Evolutionary conservation across 2,329 filamentous ascomycete species (phyloP).

Genomic region (Aspergillus proliferans): DNA sequence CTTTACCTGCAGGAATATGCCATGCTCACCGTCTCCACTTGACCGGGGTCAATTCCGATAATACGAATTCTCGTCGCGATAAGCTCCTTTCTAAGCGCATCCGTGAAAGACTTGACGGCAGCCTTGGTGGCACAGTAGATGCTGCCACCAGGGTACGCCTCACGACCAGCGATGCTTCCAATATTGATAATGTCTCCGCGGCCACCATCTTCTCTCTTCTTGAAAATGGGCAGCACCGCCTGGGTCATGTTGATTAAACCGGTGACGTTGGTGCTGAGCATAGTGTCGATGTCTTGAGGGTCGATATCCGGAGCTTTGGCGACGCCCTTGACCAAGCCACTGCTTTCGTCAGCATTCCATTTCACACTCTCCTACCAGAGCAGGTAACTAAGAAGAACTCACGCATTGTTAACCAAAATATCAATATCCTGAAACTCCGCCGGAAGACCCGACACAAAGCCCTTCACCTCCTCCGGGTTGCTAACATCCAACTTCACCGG

Average conservation of each 20-base stretch:
- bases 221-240: conserved; percentile 76
- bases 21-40: conserved; percentile 70
- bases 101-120: conserved; percentile 77
- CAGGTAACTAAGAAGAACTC: conserved; percentile 53
- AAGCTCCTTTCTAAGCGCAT: conserved; percentile 74
- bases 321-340: conserved; percentile 82
- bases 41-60: conserved; percentile 84
- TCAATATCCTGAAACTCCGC: conserved; percentile 79
- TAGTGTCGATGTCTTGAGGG: conserved; percentile 72
- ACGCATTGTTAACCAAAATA: conserved; percentile 95
- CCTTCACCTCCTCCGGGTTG: conserved; percentile 64
- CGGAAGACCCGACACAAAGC: conserved; percentile 67
- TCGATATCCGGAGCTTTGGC: conserved; percentile 78
- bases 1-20: neutral
- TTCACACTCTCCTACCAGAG: neutral
- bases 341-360: conserved; percentile 29
- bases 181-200: conserved; percentile 93
- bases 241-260: conserved; percentile 97
- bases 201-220: conserved; percentile 62
- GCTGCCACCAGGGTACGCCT: conserved; percentile 75
- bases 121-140: conserved; percentile 95
- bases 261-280: conserved; percentile 91
- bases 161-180: conserved; percentile 83
- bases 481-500: conserved; percentile 83
- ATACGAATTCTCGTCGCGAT: conserved; percentile 73